Conservation (phyloP, 805 yeast genomes). For the Ogataea methanolica region DNA sequence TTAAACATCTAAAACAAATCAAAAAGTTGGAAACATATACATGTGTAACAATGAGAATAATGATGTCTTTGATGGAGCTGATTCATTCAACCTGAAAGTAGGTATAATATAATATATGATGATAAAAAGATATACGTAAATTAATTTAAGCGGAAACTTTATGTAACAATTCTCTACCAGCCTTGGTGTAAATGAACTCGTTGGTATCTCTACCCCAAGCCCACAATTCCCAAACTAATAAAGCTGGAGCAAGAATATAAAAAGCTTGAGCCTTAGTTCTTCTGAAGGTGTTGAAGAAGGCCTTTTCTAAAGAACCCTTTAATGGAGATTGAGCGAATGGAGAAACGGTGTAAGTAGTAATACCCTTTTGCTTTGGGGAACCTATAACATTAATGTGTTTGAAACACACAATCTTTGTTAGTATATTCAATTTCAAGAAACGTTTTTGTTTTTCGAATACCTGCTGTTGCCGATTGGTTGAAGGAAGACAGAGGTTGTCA, state of each 20-base stretch:
- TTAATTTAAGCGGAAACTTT: constrained; percentile 38
- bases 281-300: constrained; percentile 91
- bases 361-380: constrained; percentile 80
- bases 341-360: constrained; percentile 85
- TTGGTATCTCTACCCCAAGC: constrained; percentile 83
- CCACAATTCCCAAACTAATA: constrained; percentile 84
- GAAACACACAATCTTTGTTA: background rate
- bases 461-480: background rate
- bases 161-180: constrained; percentile 92
- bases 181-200: constrained; percentile 93
- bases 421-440: background rate
- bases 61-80: background rate
- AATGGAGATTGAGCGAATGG: constrained; percentile 92
- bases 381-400: constrained; percentile 22
- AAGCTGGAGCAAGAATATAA: constrained; percentile 72
- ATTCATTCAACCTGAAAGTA: too few species aligned
- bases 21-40: too few species aligned
- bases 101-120: too few species aligned
- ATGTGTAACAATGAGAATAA: background rate
- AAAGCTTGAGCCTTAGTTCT: constrained; percentile 84
- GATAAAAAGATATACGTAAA: too few species aligned
- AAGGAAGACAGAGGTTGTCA: background rate
- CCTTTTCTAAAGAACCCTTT: constrained; percentile 78
- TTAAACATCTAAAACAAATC: too few species aligned
- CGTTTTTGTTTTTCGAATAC: too few species aligned